phyloP scores from a whole-genome alignment of 2,329 filamentous ascomycete genomes.

The Didymella sp. region DNA sequence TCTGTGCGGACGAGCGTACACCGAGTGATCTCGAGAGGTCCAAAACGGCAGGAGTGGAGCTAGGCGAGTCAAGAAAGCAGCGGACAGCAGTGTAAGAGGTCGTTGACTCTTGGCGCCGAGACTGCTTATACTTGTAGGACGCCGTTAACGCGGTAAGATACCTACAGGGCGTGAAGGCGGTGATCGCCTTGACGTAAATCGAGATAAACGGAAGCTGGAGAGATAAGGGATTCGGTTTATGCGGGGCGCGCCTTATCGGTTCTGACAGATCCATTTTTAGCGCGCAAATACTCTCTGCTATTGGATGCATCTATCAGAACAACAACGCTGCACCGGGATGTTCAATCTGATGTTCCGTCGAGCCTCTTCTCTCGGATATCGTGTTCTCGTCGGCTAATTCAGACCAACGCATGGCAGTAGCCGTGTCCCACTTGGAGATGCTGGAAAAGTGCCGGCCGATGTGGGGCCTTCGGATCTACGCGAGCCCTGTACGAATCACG shows the following conservation, averaged over 20 bases:
- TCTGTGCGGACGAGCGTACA: constrained; percentile 18
- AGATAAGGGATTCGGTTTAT: constrained; percentile 9
- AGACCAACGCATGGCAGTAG: neutral
- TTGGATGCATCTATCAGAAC: neutral
- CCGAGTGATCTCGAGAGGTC: constrained; percentile 7
- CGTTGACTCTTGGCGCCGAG: constrained; percentile 34
- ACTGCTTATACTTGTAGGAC: constrained; percentile 17
- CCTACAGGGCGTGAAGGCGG: constrained; percentile 10
- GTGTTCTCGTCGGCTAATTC: constrained; percentile 4
- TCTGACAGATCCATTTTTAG: constrained; percentile 1
- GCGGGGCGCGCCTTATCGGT: constrained; percentile 14
- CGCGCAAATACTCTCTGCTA: neutral
- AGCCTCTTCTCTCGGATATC: neutral
- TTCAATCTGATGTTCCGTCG: constrained; percentile 2
- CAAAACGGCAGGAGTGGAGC: constrained; percentile 18
- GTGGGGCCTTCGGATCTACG: neutral
- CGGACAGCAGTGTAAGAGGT: constrained; percentile 10
- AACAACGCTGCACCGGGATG: neutral
- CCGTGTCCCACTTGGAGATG: neutral
- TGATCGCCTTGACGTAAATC: constrained; percentile 29
- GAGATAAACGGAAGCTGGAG: constrained; percentile 22
- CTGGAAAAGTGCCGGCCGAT: neutral
- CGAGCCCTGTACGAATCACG: neutral
- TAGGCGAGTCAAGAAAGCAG: constrained; percentile 14
- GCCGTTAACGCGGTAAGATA: constrained; percentile 21